phyloP scores from a whole-genome alignment of 192 early-diverging fungal genomes.

The Backusella sp. region DNA sequence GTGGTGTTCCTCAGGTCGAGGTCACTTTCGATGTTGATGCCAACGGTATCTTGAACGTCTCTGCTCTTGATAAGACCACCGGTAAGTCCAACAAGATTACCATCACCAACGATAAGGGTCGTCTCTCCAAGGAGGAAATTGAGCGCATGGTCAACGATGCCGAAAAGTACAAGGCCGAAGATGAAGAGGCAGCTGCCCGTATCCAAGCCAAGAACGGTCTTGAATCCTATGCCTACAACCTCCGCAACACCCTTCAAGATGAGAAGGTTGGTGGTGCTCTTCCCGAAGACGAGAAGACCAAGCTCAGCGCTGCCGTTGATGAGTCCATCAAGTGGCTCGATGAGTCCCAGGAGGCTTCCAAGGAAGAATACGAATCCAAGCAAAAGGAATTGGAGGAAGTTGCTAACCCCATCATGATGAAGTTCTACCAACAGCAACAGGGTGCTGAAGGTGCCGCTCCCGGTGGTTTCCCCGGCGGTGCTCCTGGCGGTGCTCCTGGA shows the following conservation, averaged over 20 bases:
- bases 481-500: constrained; percentile 79
- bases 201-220: constrained; percentile 94
- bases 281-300: constrained; percentile 85
- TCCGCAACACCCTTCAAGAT: constrained; percentile 90
- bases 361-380: constrained; percentile 95
- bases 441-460: constrained; percentile 78
- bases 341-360: constrained; percentile 89
- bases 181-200: constrained; percentile 93
- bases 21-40: constrained; percentile 96
- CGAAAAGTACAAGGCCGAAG: constrained; percentile 95
- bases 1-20: constrained; percentile 97
- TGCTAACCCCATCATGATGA: constrained; percentile 98
- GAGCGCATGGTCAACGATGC: constrained; percentile 97
- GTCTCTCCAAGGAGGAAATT: constrained; percentile 94
- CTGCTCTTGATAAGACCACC: constrained; percentile 94
- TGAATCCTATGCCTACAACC: constrained; percentile 97
- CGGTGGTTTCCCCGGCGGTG: constrained; percentile 77
- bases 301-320: constrained; percentile 78
- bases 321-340: constrained; percentile 97
- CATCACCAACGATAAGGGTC: constrained; percentile 98
- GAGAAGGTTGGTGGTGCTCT: constrained; percentile 86
- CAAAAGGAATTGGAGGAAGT: constrained; percentile 94
- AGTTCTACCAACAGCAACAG: constrained; percentile 89
- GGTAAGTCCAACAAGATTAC: constrained; percentile 97
- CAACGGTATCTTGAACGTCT: constrained; percentile 93